Evolutionary conservation across 345 rosid species (phyloP).

Genomic region (Eutrema japonicum): DNA sequence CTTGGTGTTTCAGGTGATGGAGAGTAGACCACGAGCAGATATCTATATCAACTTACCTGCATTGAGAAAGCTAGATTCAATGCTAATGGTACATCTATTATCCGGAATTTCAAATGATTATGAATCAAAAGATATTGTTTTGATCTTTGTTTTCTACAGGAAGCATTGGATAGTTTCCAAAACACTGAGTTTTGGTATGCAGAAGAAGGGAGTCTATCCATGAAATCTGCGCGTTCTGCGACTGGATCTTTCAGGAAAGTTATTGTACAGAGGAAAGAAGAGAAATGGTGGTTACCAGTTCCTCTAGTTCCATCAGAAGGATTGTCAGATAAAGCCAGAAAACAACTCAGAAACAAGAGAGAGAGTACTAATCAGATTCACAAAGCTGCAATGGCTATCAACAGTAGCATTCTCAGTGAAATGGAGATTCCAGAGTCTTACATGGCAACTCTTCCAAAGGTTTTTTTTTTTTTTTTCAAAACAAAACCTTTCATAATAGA

Average conservation of each 20-base stretch:
- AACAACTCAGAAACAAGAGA: conserved; percentile 64
- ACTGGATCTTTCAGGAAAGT: conserved; percentile 75
- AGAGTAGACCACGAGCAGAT: conserved; percentile 76
- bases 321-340: conserved; percentile 80
- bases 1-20: conserved; percentile 61
- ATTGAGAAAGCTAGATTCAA: conserved; percentile 77
- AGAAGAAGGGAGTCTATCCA: conserved; percentile 78
- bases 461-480: conserved; percentile 27
- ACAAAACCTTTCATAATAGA: conserved; percentile 13
- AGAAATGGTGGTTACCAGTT: conserved; percentile 98
- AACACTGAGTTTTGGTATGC: conserved; percentile 91
- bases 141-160: conserved; percentile 54
- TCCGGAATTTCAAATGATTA: neutral
- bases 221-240: conserved; percentile 63
- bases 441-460: conserved; percentile 90
- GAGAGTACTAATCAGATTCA: conserved; percentile 84
- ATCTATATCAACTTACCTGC: conserved; percentile 92
- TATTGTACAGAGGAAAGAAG: conserved; percentile 73
- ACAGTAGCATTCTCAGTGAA: conserved; percentile 75
- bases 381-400: conserved; percentile 97
- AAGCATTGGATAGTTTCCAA: conserved; percentile 77
- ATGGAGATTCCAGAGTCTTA: conserved; percentile 90
- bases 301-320: conserved; percentile 80
- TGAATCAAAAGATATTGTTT: conserved; percentile 7
- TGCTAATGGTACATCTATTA: conserved; percentile 62